Evolutionary conservation across 139 green algal genomes (phyloP).

Genomic region (Desmodesmus armatus): DNA sequence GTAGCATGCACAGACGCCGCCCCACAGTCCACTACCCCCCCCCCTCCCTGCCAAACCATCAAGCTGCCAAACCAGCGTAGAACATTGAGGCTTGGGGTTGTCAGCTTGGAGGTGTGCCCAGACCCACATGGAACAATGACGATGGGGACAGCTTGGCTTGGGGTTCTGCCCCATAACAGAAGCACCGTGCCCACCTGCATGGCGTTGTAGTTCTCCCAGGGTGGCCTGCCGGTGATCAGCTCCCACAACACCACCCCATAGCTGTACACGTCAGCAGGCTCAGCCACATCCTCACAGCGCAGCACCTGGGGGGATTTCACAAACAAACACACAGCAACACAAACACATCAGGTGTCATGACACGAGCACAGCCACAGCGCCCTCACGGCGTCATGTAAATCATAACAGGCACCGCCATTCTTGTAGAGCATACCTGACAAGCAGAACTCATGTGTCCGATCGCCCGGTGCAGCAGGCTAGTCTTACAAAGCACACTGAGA

Average conservation of each 20-base stretch:
- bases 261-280: slow-evolving; percentile 59
- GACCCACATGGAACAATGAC: no score
- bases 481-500: no score
- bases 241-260: slow-evolving; percentile 84
- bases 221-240: slow-evolving; percentile 76
- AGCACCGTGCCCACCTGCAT: slow-evolving; percentile 66
- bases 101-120: no score
- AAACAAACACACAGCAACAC: not conserved
- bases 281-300: slow-evolving; percentile 54
- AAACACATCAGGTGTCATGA: not conserved
- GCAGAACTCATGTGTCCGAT: no score
- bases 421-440: slow-evolving; percentile 61
- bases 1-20: no score
- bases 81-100: no score
- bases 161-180: no score
- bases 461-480: no score
- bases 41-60: no score
- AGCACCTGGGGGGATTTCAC: slow-evolving; percentile 81
- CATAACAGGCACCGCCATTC: slow-evolving; percentile 44
- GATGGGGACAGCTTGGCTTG: no score
- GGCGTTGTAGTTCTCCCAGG: slow-evolving; percentile 77
- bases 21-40: no score
- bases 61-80: no score
- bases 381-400: slow-evolving; percentile 57
- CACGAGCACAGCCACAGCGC: not conserved